Base-by-base conservation (phyloP, 2,329 filamentous ascomycete species). In the Alternaria consortialis region DNA sequence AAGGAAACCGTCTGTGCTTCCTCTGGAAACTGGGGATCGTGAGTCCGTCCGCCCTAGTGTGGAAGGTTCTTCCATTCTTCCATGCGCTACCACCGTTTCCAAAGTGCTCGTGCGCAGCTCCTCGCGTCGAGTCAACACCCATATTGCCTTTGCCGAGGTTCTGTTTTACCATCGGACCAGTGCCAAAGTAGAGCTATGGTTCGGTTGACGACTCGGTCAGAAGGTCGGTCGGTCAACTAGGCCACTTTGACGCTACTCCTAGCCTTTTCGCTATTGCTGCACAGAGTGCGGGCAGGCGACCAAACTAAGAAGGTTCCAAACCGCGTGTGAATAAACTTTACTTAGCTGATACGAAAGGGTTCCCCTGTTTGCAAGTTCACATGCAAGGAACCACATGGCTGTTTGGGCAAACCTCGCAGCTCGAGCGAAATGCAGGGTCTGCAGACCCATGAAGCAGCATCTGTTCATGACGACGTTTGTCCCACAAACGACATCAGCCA, bases 61-160 rank as follows among this genome's bases (percentile, higher is more conserved):
- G 48, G 62, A 64, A 64, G 52, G 15, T 64, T 64, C 62, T 62
- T 53, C 62, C 58, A 54, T 59, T 52, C 62, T 64, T 62, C 58
- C 62, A 62, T 57, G 58, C 46, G 43, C 34, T 27, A 40, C 56
- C n/a, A 32, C 31, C 46, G 43, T 11, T 36, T 36, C 46, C 32
- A 37, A 20, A 11, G 31, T 32, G 46, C 46, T 48, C 46, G 46
- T 36, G 46, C 46, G 23, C 31, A 34, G 2, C 31, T 31, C 53
- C 46, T 60, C 58, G 58, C 52, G 32, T 52, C 58, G 53, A 46
- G 58, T 20, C 47, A 42, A 36, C 46, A 56, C 40, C 40, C 53
- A 57, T 48, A 56, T 29, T 44, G 37, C 34, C 40, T 34, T n/a
- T 53, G 13, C 39, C 37, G 46, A 50, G 46, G 31, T 37, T 25